Percentiles rank a stretch among this genome's conserved stretches.
These are phyloP conservation scores for Globisporangium viniferum DNA, from an alignment of 352 stramenopile species.

Conservation along the genomic window DNA sequence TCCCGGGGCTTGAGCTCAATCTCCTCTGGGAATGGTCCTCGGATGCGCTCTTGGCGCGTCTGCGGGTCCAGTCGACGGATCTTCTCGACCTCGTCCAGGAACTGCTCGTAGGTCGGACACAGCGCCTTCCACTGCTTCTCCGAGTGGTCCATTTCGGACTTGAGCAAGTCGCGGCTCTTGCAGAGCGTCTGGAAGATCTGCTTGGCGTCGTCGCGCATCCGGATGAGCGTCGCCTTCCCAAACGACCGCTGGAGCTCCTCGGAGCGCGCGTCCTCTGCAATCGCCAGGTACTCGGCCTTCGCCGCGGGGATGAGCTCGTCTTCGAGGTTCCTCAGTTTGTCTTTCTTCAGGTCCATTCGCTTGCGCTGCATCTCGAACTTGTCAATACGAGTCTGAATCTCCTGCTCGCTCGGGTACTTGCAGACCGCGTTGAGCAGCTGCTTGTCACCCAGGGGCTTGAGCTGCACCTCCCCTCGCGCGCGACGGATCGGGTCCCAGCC, in stretches of 20 bases:
- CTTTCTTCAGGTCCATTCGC: slow-evolving; percentile 41
- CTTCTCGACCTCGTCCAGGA: slow-evolving; percentile 46
- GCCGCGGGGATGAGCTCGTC: slow-evolving; percentile 56
- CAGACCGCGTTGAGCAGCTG: slow-evolving; percentile 69
- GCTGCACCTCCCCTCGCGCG: slow-evolving; percentile 39
- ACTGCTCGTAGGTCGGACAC: slow-evolving; percentile 61
- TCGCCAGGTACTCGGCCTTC: slow-evolving; percentile 72
- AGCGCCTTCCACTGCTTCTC: slow-evolving; percentile 40
- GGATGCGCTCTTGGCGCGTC: slow-evolving; percentile 34
- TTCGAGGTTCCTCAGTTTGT: slow-evolving; percentile 35
- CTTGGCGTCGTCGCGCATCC: slow-evolving; percentile 67
- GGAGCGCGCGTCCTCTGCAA: slow-evolving; percentile 66
- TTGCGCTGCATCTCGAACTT: slow-evolving; percentile 61
- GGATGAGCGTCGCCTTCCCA: slow-evolving; percentile 58
- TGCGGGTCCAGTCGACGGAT: slow-evolving; percentile 45
- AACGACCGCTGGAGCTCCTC: slow-evolving; percentile 63
- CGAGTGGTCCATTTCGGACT: slow-evolving; percentile 44
- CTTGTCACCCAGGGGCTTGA: slow-evolving; percentile 55
- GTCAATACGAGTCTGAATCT: slow-evolving; percentile 51
- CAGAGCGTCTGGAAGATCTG: slow-evolving; percentile 38
- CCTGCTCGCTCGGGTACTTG: slow-evolving; percentile 59
- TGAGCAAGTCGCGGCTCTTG: slow-evolving; percentile 47
- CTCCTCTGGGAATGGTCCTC: slow-evolving; percentile 48
- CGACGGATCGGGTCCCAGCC: slow-evolving; percentile 53
- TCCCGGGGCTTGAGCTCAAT: slow-evolving; percentile 49